Conservation (phyloP, 495 filamentous ascomycete species). For the Darksidea phi region DNA sequence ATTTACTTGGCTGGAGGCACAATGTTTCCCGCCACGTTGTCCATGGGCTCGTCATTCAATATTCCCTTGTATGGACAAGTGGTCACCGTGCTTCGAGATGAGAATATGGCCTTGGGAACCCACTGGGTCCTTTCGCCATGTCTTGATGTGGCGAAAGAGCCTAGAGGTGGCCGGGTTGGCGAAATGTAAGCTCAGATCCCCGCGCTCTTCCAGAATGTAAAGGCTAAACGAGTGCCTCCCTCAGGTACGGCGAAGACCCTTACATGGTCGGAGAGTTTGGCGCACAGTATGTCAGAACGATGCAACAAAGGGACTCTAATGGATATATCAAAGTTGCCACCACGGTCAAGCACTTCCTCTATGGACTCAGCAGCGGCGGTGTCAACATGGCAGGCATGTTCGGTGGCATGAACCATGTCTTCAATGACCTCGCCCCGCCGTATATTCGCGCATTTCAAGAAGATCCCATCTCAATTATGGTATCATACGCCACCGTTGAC, state of each 20-base stretch:
- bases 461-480: not conserved
- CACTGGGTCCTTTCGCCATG: not conserved
- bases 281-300: conserved; percentile 21
- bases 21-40: not conserved
- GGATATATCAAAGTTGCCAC: not conserved
- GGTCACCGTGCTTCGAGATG: not conserved
- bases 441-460: not conserved
- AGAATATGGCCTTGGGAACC: not conserved
- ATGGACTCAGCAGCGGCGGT: not conserved
- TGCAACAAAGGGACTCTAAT: not conserved
- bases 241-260: conserved; percentile 2
- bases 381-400: not conserved
- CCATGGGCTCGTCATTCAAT: not conserved
- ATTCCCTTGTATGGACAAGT: not conserved
- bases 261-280: not conserved
- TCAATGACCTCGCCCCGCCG: not conserved
- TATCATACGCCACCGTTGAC: conserved; percentile 47
- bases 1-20: not conserved
- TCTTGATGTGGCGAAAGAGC: not conserved
- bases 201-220: no score
- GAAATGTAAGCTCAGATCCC: no score
- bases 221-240: no score
- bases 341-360: not conserved
- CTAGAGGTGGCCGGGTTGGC: not conserved
- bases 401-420: not conserved